phyloP scores from a whole-genome alignment of 2,329 filamentous ascomycete species.

The Colletotrichum sp. region DNA sequence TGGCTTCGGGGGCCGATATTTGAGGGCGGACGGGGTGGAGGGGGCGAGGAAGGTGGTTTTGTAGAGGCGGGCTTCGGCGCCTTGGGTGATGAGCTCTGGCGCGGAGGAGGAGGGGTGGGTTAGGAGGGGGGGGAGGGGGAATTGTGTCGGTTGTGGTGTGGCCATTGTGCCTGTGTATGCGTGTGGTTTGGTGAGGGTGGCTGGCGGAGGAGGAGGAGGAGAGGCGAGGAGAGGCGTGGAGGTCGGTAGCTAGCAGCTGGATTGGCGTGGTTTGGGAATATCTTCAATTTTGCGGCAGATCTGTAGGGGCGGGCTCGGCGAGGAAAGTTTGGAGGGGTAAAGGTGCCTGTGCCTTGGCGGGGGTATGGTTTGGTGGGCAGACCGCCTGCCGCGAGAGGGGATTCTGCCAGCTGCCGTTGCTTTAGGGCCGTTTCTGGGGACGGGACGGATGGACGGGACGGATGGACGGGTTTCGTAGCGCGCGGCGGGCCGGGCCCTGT shows the following conservation, averaged over 20 bases:
- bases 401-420: background rate
- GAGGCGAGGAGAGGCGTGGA: background rate
- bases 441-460: too few relatives aligned
- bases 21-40: slow-evolving; percentile 75
- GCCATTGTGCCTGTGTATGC: background rate
- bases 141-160: slow-evolving; percentile 21
- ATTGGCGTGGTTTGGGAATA: slow-evolving; percentile 4
- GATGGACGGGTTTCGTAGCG: background rate
- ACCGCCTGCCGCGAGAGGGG: background rate
- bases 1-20: slow-evolving; percentile 88
- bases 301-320: background rate
- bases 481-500: background rate
- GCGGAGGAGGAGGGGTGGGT: slow-evolving; percentile 62
- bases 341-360: background rate
- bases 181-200: background rate
- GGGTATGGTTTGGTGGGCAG: background rate
- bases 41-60: slow-evolving; percentile 79
- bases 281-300: background rate
- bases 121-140: slow-evolving; percentile 69
- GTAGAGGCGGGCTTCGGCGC: slow-evolving; percentile 95
- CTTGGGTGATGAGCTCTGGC: slow-evolving; percentile 82
- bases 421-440: background rate
- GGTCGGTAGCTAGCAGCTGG: background rate
- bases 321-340: background rate
- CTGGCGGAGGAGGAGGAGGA: too few relatives aligned